Conservation (phyloP, 768 basidiomycete genomes). For the Kwoniella europaea region DNA sequence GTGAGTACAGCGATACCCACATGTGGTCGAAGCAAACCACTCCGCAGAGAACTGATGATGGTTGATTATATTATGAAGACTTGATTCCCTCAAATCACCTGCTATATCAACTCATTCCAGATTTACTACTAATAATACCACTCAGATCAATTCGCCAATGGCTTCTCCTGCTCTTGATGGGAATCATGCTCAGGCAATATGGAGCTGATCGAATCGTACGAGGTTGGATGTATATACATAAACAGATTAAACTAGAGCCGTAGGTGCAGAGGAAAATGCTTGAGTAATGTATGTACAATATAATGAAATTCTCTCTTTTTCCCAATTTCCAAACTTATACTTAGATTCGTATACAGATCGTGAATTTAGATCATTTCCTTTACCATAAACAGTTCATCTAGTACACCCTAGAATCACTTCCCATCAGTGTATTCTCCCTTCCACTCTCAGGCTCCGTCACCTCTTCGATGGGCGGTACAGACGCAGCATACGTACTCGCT, state of each 20-base stretch:
- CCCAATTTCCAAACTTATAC: not conserved
- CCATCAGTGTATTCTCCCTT: conserved; percentile 8
- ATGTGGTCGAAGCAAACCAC: no score
- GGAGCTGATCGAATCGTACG: conserved; percentile 2
- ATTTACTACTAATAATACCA: conserved; percentile 15
- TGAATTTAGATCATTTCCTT: not conserved
- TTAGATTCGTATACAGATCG: not conserved
- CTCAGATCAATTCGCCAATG: conserved; percentile 16
- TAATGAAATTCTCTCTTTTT: not conserved
- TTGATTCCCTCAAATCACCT: conserved; percentile 43
- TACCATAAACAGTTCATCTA: not conserved
- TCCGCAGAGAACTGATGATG: no score
- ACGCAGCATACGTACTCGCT: conserved; percentile 36
- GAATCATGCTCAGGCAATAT: conserved; percentile 26
- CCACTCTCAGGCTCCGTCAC: conserved; percentile 43
- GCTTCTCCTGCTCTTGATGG: conserved; percentile 30
- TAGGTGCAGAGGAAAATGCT: not conserved
- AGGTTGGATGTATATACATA: not conserved
- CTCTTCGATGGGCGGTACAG: conserved; percentile 50
- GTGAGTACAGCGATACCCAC: conserved; percentile 34
- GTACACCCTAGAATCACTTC: not conserved
- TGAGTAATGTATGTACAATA: not conserved
- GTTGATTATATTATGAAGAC: not conserved
- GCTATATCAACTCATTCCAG: conserved; percentile 30
- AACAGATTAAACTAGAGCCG: not conserved